Percentiles rank a stretch among this genome's conserved stretches.
phyloP scores from a whole-genome alignment of 2,329 filamentous ascomycete species.

The Diaporthe sp. region DNA sequence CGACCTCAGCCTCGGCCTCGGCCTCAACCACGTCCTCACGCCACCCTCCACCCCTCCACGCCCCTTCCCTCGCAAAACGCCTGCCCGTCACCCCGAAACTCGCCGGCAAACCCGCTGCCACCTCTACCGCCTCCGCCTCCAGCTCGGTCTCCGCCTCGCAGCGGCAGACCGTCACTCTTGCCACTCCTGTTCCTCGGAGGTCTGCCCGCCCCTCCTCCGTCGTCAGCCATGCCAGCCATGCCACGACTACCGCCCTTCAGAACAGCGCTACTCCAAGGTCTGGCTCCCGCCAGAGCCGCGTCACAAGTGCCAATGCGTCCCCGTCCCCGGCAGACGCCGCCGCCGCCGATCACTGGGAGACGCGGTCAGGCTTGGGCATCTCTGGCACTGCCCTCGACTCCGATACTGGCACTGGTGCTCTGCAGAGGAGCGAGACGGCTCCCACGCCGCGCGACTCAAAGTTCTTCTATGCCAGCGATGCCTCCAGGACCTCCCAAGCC shows the following conservation, averaged over 20 bases:
- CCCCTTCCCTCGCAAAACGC: constrained; percentile 76
- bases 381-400: constrained; percentile 48
- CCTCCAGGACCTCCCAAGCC: constrained; percentile 60
- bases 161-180: constrained; percentile 51
- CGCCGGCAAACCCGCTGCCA: constrained; percentile 28
- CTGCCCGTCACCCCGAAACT: constrained; percentile 70
- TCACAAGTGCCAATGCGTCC: constrained; percentile 77
- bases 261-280: constrained; percentile 85
- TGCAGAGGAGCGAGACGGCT: constrained; percentile 48
- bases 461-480: constrained; percentile 95
- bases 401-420: constrained; percentile 44
- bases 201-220: constrained; percentile 47
- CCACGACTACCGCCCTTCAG: constrained; percentile 57
- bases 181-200: constrained; percentile 59
- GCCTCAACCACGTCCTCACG: constrained; percentile 52
- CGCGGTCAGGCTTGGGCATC: constrained; percentile 51
- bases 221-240: constrained; percentile 36
- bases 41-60: constrained; percentile 67
- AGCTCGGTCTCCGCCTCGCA: constrained; percentile 43
- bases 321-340: constrained; percentile 62
- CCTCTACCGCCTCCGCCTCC: constrained; percentile 54
- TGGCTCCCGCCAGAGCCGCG: constrained; percentile 78
- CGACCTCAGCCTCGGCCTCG: constrained; percentile 64
- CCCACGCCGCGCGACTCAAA: constrained; percentile 68
- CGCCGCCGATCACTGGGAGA: constrained; percentile 54